Evolutionary conservation across 2,329 filamentous ascomycete species (phyloP).

Genomic region (Claviceps monticola): DNA sequence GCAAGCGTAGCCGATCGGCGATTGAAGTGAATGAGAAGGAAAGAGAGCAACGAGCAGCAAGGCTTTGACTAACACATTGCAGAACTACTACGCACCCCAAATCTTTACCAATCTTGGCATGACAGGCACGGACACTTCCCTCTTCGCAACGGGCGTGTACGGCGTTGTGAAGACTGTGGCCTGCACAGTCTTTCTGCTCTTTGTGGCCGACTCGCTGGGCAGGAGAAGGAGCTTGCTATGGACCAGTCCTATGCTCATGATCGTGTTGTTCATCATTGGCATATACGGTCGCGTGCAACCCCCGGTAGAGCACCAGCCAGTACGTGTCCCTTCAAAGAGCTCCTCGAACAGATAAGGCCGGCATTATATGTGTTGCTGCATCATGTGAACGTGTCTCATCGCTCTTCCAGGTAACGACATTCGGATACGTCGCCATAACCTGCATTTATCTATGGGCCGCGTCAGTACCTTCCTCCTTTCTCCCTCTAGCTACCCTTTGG

Average conservation of each 20-base stretch:
- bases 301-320: constrained; percentile 35
- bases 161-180: constrained; percentile 56
- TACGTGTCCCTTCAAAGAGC: constrained; percentile 11
- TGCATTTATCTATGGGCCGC: constrained; percentile 60
- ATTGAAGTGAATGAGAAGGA: background rate
- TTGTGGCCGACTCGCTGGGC: constrained; percentile 56
- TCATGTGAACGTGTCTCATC: background rate
- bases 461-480: constrained; percentile 11
- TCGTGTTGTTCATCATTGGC: constrained; percentile 57
- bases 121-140: constrained; percentile 36
- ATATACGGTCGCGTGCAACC: constrained; percentile 52
- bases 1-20: too few relatives aligned
- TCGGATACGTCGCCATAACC: constrained; percentile 56
- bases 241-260: constrained; percentile 48
- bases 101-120: constrained; percentile 57
- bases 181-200: constrained; percentile 50
- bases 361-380: background rate
- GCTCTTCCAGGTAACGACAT: constrained; percentile 35
- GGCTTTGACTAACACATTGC: background rate
- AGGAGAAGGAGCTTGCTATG: constrained; percentile 46
- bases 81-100: constrained; percentile 54
- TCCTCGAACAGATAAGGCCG: background rate
- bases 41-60: background rate
- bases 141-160: constrained; percentile 63
- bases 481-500: background rate